Base-by-base conservation (phyloP, 164 flowering plant genomes). In the Paratinospora sagittata region DNA sequence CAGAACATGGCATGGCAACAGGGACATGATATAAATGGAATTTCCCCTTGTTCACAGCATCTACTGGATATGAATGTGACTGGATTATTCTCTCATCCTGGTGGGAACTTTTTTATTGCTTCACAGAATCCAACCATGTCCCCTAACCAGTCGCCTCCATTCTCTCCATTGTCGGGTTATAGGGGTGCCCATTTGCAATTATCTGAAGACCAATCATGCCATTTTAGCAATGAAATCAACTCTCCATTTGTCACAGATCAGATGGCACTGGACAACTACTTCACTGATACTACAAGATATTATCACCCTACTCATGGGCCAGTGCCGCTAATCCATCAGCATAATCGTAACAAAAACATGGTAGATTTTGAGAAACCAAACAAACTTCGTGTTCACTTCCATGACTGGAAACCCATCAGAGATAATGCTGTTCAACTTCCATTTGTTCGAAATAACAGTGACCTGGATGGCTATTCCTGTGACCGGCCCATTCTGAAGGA, bases 91-190 rank as follows among this genome's bases (percentile, higher is more conserved):
- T 47, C 78, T 8, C 74, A 62, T 63, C 71, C 73, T 45, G 4
- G 79, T 73, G 33, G 70, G 55, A 77, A 77, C 24, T 57, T 62
- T 30, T 70, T 78, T 33, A 27, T 80, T 63, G 64, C 80, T 55
- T 55, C 78, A 19, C 80, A 69, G 39, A 76, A 76, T 23, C 64
- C 73, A 8, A 24, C 49, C 9, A 80, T 26, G 36, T 70, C 80
- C 30, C 76, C 82, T 24, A 70, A 76, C 68, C 85, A 71, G 39
- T 81, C 90, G 63, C 83, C 88, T 79, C 79, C 84, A 19, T 34
- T 78, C 36, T 79, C 89, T 64, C 86, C 87, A 4, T 65, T 69
- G 61, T 72, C 70, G 66, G 76, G 73, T 70, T 70, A 67, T 26
- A 64, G 69, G 70, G 63, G 23, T 75, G 55, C 77, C 37, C 74